Evolutionary conservation across 1,139 yeast species (phyloP).

Genomic region (Arxiozyma bovina): DNA sequence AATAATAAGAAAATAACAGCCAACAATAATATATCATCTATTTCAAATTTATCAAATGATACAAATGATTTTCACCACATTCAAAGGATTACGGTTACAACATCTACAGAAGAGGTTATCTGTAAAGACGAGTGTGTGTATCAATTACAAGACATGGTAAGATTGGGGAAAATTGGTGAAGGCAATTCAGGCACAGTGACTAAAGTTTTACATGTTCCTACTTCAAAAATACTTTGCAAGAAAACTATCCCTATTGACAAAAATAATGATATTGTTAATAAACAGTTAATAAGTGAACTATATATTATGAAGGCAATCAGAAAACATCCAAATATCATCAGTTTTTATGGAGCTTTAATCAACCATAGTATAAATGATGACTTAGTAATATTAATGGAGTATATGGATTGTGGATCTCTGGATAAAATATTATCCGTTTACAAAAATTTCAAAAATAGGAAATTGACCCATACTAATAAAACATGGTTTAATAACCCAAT

Average conservation of each 20-base stretch:
- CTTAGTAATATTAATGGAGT: slow-evolving; percentile 79
- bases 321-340: slow-evolving; percentile 68
- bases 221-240: slow-evolving; percentile 83
- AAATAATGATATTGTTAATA: slow-evolving; percentile 61
- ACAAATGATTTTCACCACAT: neutral
- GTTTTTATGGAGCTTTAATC: slow-evolving; percentile 79
- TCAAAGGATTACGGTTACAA: neutral
- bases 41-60: neutral
- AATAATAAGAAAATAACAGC: no score
- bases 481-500: slow-evolving; percentile 51
- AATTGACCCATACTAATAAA: slow-evolving; percentile 1
- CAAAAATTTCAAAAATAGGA: slow-evolving; percentile 21
- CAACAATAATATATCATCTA: neutral
- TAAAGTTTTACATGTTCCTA: slow-evolving; percentile 80
- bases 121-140: slow-evolving; percentile 5
- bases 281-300: slow-evolving; percentile 80
- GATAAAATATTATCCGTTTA: slow-evolving; percentile 57
- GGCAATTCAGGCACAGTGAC: slow-evolving; percentile 94
- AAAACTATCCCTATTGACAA: slow-evolving; percentile 82
- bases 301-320: slow-evolving; percentile 86
- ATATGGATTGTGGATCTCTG: slow-evolving; percentile 88
- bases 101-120: slow-evolving; percentile 2
- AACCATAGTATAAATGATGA: slow-evolving; percentile 30
- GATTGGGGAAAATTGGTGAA: slow-evolving; percentile 70
- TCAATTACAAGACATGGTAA: slow-evolving; percentile 50